phyloP scores from a whole-genome alignment of 2,329 filamentous ascomycete species.

The Fusarium praegraminearum region DNA sequence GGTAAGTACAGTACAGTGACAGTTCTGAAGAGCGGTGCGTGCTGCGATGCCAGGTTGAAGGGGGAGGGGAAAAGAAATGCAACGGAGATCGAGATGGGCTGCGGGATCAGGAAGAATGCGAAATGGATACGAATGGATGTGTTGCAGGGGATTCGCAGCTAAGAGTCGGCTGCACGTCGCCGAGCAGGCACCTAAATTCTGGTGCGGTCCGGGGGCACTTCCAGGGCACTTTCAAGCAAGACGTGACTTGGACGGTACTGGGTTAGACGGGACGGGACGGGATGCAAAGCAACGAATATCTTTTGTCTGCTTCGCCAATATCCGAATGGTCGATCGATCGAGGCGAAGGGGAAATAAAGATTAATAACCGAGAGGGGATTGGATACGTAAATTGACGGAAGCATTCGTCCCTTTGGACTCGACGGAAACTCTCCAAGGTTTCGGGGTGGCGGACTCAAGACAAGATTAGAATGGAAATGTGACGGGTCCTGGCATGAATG shows the following conservation, averaged over 20 bases:
- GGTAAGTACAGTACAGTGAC: slow-evolving; percentile 27
- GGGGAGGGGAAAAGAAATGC: slow-evolving; percentile 36
- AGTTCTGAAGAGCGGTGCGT: slow-evolving; percentile 25
- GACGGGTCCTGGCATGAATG: slow-evolving; percentile 26
- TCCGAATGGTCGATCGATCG: not conserved
- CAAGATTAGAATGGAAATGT: not conserved
- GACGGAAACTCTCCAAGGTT: slow-evolving; percentile 18
- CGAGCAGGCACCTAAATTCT: slow-evolving; percentile 10
- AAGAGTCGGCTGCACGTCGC: slow-evolving; percentile 26
- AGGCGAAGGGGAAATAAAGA: not conserved
- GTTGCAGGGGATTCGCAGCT: slow-evolving; percentile 42
- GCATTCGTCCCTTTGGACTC: slow-evolving; percentile 14
- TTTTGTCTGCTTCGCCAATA: slow-evolving; percentile 6
- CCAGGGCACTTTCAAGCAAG: slow-evolving; percentile 8
- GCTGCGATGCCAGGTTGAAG: slow-evolving; percentile 25
- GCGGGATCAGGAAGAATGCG: slow-evolving; percentile 35
- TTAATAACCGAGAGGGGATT: slow-evolving; percentile 9
- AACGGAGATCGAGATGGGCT: slow-evolving; percentile 40
- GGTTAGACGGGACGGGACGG: not conserved
- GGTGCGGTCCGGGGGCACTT: slow-evolving; percentile 4
- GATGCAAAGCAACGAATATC: slow-evolving; percentile 6
- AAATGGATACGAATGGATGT: slow-evolving; percentile 10
- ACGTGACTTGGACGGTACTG: slow-evolving; percentile 22
- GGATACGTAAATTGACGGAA: slow-evolving; percentile 9
- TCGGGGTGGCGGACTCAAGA: slow-evolving; percentile 30